Conservation (phyloP, 441 rosid species). For the Bruguiera hainesii region DNA sequence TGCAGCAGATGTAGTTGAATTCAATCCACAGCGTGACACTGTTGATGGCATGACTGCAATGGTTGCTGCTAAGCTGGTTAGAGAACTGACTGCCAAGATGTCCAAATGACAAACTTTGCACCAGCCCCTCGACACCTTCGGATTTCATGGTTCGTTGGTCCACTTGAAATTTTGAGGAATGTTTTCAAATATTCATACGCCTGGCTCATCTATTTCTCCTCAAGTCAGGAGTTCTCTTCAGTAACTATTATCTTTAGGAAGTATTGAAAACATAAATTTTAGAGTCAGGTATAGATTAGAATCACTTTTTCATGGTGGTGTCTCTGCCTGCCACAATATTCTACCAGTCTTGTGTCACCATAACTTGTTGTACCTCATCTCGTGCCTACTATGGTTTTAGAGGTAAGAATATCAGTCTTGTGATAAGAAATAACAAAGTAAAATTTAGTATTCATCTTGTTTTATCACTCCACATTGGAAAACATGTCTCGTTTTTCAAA, state of each 20-base stretch:
- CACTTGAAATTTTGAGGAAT: background rate
- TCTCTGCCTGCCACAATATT: background rate
- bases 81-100: conserved; percentile 89
- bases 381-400: background rate
- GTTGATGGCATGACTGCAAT: conserved; percentile 99
- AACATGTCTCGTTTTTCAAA: no score
- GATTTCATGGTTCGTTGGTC: background rate
- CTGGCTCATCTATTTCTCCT: no score
- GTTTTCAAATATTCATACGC: background rate
- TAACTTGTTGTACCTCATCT: background rate
- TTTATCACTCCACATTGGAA: no score
- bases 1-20: conserved; percentile 95
- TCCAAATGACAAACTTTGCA: conserved; percentile 42
- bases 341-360: no score
- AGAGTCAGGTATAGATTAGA: background rate
- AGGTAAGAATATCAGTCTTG: no score
- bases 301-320: background rate
- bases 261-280: background rate
- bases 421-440: background rate
- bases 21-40: conserved; percentile 97
- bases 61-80: conserved; percentile 99
- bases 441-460: background rate
- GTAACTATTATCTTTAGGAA: background rate
- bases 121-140: background rate
- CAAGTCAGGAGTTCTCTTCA: no score